Percentiles rank a stretch among this genome's conserved stretches.
Evolutionary conservation across 768 basidiomycete species (phyloP).

Genomic region (Suillus placidus): DNA sequence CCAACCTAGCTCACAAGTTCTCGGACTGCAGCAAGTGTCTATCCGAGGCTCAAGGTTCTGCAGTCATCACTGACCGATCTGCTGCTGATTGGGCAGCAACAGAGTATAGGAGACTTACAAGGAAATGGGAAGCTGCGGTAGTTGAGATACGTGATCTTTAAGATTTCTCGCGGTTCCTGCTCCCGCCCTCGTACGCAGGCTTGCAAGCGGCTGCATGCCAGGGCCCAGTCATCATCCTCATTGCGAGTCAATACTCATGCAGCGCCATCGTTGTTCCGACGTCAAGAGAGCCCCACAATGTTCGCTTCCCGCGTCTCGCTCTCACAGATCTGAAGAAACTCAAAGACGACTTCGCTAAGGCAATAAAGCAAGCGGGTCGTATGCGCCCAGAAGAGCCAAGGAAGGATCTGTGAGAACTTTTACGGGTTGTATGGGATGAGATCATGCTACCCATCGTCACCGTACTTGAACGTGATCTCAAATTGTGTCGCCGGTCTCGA

Average conservation of each 20-base stretch:
- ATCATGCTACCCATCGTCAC: neutral
- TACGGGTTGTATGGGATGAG: neutral
- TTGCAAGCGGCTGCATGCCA: neutral
- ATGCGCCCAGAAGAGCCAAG: neutral
- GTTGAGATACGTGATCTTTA: neutral
- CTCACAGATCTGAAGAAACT: neutral
- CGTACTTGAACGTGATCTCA: neutral
- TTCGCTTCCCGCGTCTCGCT: accelerated
- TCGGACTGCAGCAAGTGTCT: neutral
- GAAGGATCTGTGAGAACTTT: neutral
- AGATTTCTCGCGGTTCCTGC: neutral
- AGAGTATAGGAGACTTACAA: no score
- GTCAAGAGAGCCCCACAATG: neutral
- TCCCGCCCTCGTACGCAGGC: neutral
- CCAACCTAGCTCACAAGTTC: neutral
- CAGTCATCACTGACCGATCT: no score
- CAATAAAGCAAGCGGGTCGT: neutral
- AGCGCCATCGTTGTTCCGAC: neutral
- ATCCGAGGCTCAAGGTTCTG: no score
- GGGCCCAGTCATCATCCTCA: neutral
- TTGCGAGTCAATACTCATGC: neutral
- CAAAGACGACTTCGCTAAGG: neutral
- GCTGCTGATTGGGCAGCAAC: no score
- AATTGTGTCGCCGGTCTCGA: neutral
- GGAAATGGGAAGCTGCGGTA: neutral